Percentiles rank a stretch among this genome's conserved stretches.
Conservation (phyloP, 2,329 filamentous ascomycete genomes). For the Ceratocystis papillata region DNA sequence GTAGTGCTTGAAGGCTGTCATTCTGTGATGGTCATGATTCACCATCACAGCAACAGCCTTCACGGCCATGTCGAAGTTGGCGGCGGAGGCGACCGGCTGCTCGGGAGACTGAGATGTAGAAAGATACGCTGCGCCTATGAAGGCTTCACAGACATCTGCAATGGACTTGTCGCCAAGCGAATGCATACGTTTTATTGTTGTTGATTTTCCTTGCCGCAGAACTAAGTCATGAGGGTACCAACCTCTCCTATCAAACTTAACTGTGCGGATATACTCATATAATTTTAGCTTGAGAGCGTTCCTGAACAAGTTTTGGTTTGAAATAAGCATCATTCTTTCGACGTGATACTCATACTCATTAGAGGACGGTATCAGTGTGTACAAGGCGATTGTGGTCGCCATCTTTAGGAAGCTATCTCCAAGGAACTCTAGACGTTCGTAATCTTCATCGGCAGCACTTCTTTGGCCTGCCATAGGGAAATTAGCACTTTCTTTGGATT, state of each 20-base stretch:
- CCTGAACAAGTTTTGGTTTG: conserved; percentile 81
- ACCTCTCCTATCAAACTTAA: conserved; percentile 64
- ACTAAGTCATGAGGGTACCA: conserved; percentile 83
- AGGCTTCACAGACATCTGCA: conserved; percentile 86
- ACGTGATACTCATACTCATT: conserved; percentile 84
- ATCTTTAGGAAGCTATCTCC: conserved; percentile 94
- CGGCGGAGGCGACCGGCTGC: conserved; percentile 27
- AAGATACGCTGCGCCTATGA: conserved; percentile 76
- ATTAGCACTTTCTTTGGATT: conserved; percentile 76
- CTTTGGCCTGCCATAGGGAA: conserved; percentile 57
- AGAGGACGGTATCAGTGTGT: conserved; percentile 61
- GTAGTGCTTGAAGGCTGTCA: conserved; percentile 63
- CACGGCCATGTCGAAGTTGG: conserved; percentile 46
- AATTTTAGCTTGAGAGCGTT: conserved; percentile 56
- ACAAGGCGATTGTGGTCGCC: conserved; percentile 82
- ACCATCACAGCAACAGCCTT: conserved; percentile 59
- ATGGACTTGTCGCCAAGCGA: conserved; percentile 75
- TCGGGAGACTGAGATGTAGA: conserved; percentile 38
- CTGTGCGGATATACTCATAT: conserved; percentile 70
- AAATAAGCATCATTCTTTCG: conserved; percentile 78
- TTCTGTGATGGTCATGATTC: conserved; percentile 55
- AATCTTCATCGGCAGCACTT: conserved; percentile 86
- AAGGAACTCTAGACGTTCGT: conserved; percentile 86
- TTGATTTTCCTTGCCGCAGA: conserved; percentile 60
- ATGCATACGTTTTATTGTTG: conserved; percentile 43